Evolutionary conservation across 495 filamentous ascomycete genomes (phyloP).

Genomic region (Chaetomium cochliodes): DNA sequence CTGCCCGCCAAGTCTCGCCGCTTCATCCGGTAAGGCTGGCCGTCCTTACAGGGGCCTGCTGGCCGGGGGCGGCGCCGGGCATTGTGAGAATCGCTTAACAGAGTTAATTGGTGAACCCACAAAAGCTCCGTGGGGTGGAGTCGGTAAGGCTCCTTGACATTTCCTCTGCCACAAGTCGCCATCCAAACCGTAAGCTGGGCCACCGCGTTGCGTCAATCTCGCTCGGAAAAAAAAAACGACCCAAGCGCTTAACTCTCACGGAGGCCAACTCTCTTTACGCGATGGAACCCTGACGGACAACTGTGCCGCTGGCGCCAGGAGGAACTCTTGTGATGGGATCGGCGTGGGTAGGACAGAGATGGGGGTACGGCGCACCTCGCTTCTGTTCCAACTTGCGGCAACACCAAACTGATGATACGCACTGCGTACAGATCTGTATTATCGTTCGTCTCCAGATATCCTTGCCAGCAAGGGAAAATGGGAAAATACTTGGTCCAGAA

Average conservation of each 20-base stretch:
- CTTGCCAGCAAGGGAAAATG: background rate
- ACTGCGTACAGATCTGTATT: no score
- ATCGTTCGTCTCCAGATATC: background rate
- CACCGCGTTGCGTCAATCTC: background rate
- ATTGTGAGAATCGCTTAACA: conserved; percentile 1
- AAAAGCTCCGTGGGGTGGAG: background rate
- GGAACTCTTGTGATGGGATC: no score
- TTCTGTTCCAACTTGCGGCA: background rate
- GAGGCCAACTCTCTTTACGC: background rate
- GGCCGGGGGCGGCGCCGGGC: background rate
- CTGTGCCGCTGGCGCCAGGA: no score
- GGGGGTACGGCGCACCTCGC: no score
- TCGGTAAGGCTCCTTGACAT: background rate
- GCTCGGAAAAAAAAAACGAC: background rate
- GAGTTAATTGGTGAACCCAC: conserved; percentile 2
- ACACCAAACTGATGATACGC: background rate
- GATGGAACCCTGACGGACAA: background rate
- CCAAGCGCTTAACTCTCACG: no score
- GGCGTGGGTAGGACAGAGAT: no score
- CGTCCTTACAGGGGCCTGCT: background rate
- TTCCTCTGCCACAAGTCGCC: background rate
- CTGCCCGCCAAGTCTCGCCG: conserved; percentile 12
- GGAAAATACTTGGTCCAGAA: no score
- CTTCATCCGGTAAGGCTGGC: conserved; percentile 16
- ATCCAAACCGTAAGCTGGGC: background rate